Evolutionary conservation across 371 early-diverging fungal genomes (phyloP).

Genomic region (Mucor indicus): DNA sequence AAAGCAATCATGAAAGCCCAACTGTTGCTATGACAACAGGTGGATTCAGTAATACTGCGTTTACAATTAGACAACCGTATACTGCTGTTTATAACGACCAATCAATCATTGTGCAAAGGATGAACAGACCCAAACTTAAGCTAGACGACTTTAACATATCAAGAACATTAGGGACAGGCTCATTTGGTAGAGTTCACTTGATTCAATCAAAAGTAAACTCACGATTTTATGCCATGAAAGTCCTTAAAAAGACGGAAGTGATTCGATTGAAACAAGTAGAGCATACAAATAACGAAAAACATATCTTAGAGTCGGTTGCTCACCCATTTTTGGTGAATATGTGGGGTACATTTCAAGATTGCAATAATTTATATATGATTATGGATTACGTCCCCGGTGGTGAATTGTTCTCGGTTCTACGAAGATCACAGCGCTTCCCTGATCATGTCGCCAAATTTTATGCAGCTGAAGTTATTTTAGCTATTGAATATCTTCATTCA

Average conservation of each 20-base stretch:
- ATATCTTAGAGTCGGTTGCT: slow-evolving; percentile 71
- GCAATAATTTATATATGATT: slow-evolving; percentile 81
- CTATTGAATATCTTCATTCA: slow-evolving; percentile 87
- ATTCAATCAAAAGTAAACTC: slow-evolving; percentile 80
- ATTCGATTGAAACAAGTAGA: slow-evolving; percentile 91
- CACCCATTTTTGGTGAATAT: slow-evolving; percentile 95
- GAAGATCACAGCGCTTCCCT: slow-evolving; percentile 77
- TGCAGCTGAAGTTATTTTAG: slow-evolving; percentile 70
- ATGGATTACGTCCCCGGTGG: slow-evolving; percentile 97
- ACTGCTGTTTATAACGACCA: slow-evolving; percentile 21
- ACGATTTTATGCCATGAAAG: slow-evolving; percentile 91
- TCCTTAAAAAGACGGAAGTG: slow-evolving; percentile 89
- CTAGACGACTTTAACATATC: slow-evolving; percentile 66
- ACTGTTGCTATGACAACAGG: neutral
- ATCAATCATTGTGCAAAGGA: slow-evolving; percentile 26
- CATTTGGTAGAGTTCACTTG: slow-evolving; percentile 96
- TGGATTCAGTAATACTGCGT: too few species aligned
- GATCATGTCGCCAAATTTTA: slow-evolving; percentile 87
- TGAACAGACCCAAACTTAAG: slow-evolving; percentile 44
- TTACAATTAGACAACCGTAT: neutral
- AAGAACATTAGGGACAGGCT: slow-evolving; percentile 94
- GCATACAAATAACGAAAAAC: slow-evolving; percentile 87
- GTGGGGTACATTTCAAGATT: slow-evolving; percentile 92
- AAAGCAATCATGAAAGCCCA: neutral
- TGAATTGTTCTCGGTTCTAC: slow-evolving; percentile 82